A percentile compares a stretch with the other conserved stretches of the same genome.
Evolutionary conservation across 164 flowering plant genomes (phyloP).

Genomic region (Liquidambar formosana): DNA sequence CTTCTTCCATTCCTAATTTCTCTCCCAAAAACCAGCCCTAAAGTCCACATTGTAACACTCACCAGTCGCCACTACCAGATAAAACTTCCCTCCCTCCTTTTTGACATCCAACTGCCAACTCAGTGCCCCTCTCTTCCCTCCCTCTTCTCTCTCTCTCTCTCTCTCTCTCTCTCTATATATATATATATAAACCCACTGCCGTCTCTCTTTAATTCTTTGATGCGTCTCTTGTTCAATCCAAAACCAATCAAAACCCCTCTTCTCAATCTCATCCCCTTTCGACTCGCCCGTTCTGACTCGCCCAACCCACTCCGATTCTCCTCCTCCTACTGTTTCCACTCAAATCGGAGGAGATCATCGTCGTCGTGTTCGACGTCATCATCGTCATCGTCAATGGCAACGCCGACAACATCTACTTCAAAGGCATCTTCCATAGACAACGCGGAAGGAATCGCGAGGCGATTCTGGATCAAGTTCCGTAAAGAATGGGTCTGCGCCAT

Average conservation of each 20-base stretch:
- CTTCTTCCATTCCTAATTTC: too few species aligned
- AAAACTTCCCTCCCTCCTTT: constrained; percentile 3
- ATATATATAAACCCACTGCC: too few species aligned
- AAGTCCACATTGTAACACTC: constrained; percentile 8
- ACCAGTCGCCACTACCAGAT: not conserved
- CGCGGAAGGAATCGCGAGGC: constrained; percentile 53
- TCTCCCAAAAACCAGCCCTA: not conserved
- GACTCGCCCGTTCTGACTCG: constrained; percentile 2
- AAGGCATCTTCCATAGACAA: constrained; percentile 10
- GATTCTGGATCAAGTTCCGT: constrained; percentile 67
- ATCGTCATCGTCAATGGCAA: constrained; percentile 9
- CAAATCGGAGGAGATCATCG: constrained; percentile 5
- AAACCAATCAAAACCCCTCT: constrained; percentile 28
- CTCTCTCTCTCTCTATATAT: constrained; percentile 1
- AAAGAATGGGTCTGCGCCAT: constrained; percentile 55
- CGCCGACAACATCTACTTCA: constrained; percentile 25
- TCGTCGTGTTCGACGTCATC: constrained; percentile 13
- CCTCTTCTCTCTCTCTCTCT: not conserved
- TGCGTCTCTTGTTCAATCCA: constrained; percentile 20
- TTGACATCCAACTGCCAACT: constrained; percentile 2
- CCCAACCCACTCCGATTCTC: constrained; percentile 1
- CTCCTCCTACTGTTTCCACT: constrained; percentile 10
- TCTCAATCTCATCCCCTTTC: not conserved
- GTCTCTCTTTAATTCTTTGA: constrained; percentile 8
- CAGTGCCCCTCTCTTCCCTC: not conserved